These are phyloP conservation scores for Lagenaria siceraria DNA, from an alignment of 306 rosid genomes.

Conservation along the genomic window DNA sequence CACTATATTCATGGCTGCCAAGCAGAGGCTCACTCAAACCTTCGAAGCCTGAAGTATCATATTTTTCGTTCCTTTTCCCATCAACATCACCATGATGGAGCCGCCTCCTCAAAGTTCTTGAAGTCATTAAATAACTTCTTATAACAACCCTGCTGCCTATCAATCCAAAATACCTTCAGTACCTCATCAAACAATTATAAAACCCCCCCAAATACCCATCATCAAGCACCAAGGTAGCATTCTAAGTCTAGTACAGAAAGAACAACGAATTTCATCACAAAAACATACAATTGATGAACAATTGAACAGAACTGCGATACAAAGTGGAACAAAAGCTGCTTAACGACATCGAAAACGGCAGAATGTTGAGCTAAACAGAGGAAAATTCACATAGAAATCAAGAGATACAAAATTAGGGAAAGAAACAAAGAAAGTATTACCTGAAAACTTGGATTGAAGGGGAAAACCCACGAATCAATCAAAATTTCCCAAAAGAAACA, in stretches of 20 bases:
- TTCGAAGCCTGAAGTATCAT: constrained; percentile 37
- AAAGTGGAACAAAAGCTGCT: not conserved
- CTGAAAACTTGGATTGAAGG: not conserved
- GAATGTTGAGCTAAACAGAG: not conserved
- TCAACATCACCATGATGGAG: constrained; percentile 81
- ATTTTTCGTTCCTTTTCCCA: constrained; percentile 44
- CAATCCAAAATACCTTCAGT: not conserved
- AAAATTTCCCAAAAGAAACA: not conserved
- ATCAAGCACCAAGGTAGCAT: not conserved
- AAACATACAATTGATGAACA: not conserved
- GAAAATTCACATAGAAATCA: not conserved
- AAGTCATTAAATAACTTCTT: constrained; percentile 29
- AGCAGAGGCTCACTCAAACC: constrained; percentile 56
- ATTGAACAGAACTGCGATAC: not conserved
- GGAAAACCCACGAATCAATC: not conserved
- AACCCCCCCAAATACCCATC: not conserved
- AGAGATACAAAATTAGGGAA: not conserved
- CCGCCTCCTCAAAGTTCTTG: constrained; percentile 68
- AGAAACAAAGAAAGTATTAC: not conserved
- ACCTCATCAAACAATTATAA: not conserved
- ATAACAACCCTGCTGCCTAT: not conserved
- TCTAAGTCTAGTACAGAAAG: not conserved
- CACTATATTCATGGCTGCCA: constrained; percentile 26
- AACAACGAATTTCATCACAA: not conserved
- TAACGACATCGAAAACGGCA: not conserved